Conservation (phyloP, 2,329 filamentous ascomycete genomes). For the Xylariaceae sp. region DNA sequence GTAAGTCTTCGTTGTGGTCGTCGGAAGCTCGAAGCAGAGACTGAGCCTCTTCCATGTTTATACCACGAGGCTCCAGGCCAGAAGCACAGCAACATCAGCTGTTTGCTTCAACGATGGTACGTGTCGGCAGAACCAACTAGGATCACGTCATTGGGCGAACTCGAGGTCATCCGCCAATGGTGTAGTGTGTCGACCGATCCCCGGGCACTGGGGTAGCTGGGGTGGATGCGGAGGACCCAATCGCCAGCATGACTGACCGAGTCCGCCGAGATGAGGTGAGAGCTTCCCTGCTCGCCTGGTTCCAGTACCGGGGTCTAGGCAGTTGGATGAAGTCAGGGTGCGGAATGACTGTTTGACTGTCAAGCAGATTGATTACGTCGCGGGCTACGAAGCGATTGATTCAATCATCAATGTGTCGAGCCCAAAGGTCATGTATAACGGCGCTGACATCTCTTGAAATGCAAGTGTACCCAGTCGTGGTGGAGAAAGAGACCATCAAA, state of each 20-base stretch:
- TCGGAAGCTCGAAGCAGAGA: constrained; percentile 13
- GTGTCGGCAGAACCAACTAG: constrained; percentile 1
- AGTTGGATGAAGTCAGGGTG: too few relatives aligned
- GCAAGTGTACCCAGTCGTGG: background rate
- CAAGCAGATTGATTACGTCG: too few relatives aligned
- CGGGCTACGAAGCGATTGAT: too few relatives aligned
- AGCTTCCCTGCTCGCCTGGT: too few relatives aligned
- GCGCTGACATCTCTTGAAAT: too few relatives aligned
- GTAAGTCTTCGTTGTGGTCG: constrained; percentile 4
- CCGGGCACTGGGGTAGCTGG: constrained; percentile 9
- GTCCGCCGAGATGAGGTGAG: background rate
- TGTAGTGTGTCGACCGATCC: constrained; percentile 1
- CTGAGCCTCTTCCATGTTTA: constrained; percentile 15
- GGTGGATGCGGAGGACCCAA: constrained; percentile 8
- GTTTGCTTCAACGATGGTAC: background rate
- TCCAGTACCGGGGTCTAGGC: too few relatives aligned
- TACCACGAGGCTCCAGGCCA: too few relatives aligned
- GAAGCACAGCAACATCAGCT: background rate
- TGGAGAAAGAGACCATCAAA: background rate
- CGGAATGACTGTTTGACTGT: too few relatives aligned
- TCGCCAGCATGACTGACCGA: constrained; percentile 3
- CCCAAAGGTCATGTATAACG: too few relatives aligned
- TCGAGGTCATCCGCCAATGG: constrained; percentile 3
- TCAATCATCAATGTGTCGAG: too few relatives aligned
- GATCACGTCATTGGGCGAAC: constrained; percentile 12